phyloP scores from a whole-genome alignment of 345 rosid genomes.

The Euphorbia lathyris region DNA sequence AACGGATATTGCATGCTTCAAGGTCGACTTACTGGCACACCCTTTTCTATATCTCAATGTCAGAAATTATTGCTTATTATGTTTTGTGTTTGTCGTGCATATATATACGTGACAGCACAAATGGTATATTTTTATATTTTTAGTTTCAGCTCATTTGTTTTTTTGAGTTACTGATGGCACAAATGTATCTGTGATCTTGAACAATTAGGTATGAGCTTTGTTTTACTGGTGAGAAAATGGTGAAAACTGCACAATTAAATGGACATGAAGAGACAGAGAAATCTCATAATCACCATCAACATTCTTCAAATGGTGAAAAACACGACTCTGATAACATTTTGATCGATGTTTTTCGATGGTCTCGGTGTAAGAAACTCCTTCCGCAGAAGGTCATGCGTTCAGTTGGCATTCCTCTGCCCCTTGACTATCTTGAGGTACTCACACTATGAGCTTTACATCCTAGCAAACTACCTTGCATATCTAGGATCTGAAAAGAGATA shows the following conservation, averaged over 20 bases:
- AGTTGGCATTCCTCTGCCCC: slow-evolving; percentile 84
- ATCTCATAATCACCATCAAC: slow-evolving; percentile 57
- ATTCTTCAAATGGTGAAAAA: slow-evolving; percentile 69
- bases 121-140: not conserved
- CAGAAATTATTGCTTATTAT: not conserved
- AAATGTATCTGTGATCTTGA: not conserved
- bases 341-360: slow-evolving; percentile 88
- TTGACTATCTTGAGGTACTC: slow-evolving; percentile 77
- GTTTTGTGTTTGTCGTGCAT: not conserved
- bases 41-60: too few relatives aligned
- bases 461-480: not conserved
- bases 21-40: not conserved
- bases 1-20: not conserved
- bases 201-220: slow-evolving; percentile 80
- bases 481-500: not conserved
- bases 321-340: slow-evolving; percentile 53
- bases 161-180: slow-evolving; percentile 8
- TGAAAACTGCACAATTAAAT: slow-evolving; percentile 53
- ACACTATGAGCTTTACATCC: slow-evolving; percentile 6
- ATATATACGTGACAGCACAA: too few relatives aligned
- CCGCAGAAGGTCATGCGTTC: slow-evolving; percentile 86
- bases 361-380: slow-evolving; percentile 87
- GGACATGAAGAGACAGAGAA: slow-evolving; percentile 64
- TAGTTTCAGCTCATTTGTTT: not conserved
- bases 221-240: slow-evolving; percentile 81